phyloP scores from a whole-genome alignment of 2,329 filamentous ascomycete species.

The Trichoderma sp. region DNA sequence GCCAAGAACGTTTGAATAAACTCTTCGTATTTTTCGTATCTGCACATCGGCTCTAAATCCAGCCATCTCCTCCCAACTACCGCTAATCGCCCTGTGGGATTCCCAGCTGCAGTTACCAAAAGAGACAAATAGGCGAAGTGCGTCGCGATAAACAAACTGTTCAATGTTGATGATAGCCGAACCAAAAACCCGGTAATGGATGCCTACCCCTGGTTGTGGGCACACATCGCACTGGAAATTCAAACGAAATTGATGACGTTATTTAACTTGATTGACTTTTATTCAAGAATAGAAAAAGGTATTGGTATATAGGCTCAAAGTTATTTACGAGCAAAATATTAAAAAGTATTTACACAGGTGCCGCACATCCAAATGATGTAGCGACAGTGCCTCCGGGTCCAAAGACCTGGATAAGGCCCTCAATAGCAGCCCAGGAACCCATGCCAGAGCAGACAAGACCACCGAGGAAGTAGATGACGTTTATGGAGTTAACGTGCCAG shows the following conservation, averaged over 20 bases:
- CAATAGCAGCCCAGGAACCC: constrained; percentile 7
- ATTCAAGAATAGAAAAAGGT: not conserved
- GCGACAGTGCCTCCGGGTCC: constrained; percentile 13
- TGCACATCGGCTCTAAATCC: not conserved
- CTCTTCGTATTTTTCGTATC: constrained; percentile 16
- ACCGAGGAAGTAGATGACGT: constrained; percentile 13
- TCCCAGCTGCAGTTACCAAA: not conserved
- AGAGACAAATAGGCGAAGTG: not conserved
- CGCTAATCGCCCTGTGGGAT: not conserved
- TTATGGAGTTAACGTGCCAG: constrained; percentile 7
- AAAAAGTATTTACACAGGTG: constrained; percentile 14
- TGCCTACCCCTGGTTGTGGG: not conserved
- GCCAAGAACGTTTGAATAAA: not conserved
- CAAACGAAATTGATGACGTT: not conserved
- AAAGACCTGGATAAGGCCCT: constrained; percentile 3
- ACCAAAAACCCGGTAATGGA: not conserved
- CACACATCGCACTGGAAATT: not conserved
- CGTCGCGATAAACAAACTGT: not conserved
- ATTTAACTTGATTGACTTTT: not conserved
- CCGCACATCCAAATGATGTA: constrained; percentile 11
- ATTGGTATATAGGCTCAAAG: constrained; percentile 9
- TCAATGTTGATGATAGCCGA: not conserved
- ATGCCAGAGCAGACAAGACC: constrained; percentile 9
- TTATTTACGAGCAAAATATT: constrained; percentile 13
- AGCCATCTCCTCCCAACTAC: not conserved